Base-by-base conservation (phyloP, 768 basidiomycete species). In the Hortiboletus campestris region DNA sequence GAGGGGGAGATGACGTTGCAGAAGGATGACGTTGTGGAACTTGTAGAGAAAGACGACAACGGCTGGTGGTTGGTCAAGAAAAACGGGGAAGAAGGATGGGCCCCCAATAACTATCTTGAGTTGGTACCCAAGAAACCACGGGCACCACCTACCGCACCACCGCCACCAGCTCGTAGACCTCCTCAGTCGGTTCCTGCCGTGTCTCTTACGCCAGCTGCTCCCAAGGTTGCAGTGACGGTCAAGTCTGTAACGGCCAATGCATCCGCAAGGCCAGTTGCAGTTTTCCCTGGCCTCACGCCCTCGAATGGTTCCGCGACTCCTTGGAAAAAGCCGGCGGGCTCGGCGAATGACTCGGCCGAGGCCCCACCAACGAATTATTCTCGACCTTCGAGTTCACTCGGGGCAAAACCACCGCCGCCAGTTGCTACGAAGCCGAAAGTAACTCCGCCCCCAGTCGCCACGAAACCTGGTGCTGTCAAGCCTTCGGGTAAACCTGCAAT, bases 11-110 rank as follows among this genome's bases (percentile, higher is more conserved):
- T 98, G 80, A 76, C 84, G 7, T 72, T 99, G 49, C 82, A 80
- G 61, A 98, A 98, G 72, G 97, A 94, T 63, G 97, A 98, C 57
- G 55, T 90, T 3, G 91, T 98, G 2, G 95, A 98, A 74, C 76
- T 98, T 19, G 78, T 94, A 32, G 88, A 96, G 76, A 94, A 97
- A 69, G 86, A 88, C 67, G 85, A 94, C 56, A 96, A 96, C 63
- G 97, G 96, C 3, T 99, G 97, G 97, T 98, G 97, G 96, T 79
- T 97, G 32, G 88, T 98, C 53, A 91, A 88, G 79, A 93, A 89
- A 72, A 81, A 79, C 49, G 82, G 81, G 3, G 73, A 76, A 17
- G 94, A 98, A 68, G 97, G 93, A 14, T 99, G 95, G 94, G 93
- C 95, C 19, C 97, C 97, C 2, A 86, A 88, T 61, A 94, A 93